A percentile compares a stretch with the other conserved stretches of the same genome.
Evolutionary conservation across 2,329 filamentous ascomycete genomes (phyloP).

Genomic region (Fusarium avenaceum): DNA sequence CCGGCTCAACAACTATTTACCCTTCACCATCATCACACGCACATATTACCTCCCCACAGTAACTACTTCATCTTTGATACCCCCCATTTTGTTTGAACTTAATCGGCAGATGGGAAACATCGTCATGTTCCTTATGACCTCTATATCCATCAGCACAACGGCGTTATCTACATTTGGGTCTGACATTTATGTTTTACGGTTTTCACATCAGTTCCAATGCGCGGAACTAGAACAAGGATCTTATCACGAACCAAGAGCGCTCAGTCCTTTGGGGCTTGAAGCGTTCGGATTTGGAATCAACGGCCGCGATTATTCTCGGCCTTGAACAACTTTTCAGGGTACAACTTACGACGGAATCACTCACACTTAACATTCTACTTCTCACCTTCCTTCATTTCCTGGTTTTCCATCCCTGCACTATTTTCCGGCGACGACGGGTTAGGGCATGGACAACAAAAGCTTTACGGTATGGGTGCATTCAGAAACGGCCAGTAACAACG

Average conservation of each 20-base stretch:
- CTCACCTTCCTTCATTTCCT: slow-evolving; percentile 16
- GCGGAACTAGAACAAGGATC: slow-evolving; percentile 27
- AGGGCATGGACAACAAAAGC: slow-evolving; percentile 28
- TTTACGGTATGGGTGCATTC: slow-evolving; percentile 27
- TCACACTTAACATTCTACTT: slow-evolving; percentile 13
- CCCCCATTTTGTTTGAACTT: slow-evolving; percentile 49
- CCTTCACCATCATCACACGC: slow-evolving; percentile 37
- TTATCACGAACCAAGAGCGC: slow-evolving; percentile 30
- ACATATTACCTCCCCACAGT: slow-evolving; percentile 51
- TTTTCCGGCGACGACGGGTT: slow-evolving; percentile 28
- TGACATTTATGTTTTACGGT: slow-evolving; percentile 45
- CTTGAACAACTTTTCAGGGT: slow-evolving; percentile 37
- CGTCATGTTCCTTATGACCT: slow-evolving; percentile 50
- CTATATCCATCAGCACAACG: slow-evolving; percentile 50
- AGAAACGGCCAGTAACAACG: slow-evolving; percentile 32
- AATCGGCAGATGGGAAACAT: slow-evolving; percentile 47
- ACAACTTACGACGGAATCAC: slow-evolving; percentile 18
- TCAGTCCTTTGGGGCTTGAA: slow-evolving; percentile 20
- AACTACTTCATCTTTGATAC: slow-evolving; percentile 57
- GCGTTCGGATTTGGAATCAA: slow-evolving; percentile 21
- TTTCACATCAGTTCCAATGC: slow-evolving; percentile 34
- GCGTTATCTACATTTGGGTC: slow-evolving; percentile 48
- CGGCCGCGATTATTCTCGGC: slow-evolving; percentile 11
- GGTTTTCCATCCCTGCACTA: slow-evolving; percentile 21
- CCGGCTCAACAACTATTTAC: slow-evolving; percentile 25